Conservation (phyloP, 2,329 filamentous ascomycete genomes). For the Epichloe brachyelytri region DNA sequence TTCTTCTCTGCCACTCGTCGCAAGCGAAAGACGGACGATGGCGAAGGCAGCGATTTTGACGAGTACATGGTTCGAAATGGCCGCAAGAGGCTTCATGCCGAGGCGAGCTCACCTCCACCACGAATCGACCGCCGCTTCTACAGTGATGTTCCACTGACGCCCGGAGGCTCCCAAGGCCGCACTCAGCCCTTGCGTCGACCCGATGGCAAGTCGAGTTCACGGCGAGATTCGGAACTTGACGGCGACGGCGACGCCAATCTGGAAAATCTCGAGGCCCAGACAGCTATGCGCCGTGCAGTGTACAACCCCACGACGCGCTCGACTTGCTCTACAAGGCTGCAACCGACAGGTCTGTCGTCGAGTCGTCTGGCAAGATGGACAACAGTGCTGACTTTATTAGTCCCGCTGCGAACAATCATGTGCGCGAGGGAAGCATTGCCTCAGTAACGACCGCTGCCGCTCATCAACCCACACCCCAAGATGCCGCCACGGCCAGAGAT, state of each 20-base stretch:
- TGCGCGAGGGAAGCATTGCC: slow-evolving; percentile 18
- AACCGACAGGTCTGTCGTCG: slow-evolving; percentile 41
- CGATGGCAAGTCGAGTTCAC: slow-evolving; percentile 19
- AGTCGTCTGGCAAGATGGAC: slow-evolving; percentile 7
- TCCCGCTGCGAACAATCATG: slow-evolving; percentile 14
- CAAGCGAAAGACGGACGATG: slow-evolving; percentile 69
- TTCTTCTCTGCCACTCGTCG: slow-evolving; percentile 90
- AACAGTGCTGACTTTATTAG: slow-evolving; percentile 9
- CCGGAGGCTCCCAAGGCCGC: slow-evolving; percentile 52
- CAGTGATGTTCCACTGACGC: slow-evolving; percentile 46
- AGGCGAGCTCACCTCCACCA: slow-evolving; percentile 28
- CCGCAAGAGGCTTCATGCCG: slow-evolving; percentile 49
- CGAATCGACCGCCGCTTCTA: slow-evolving; percentile 31
- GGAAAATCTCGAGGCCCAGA: slow-evolving; percentile 52
- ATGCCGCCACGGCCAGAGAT: not conserved
- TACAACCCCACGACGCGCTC: slow-evolving; percentile 84
- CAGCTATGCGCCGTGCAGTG: slow-evolving; percentile 57
- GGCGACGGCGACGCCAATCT: slow-evolving; percentile 48
- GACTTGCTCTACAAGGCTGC: slow-evolving; percentile 85
- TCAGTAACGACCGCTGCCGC: slow-evolving; percentile 12
- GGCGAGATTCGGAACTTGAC: slow-evolving; percentile 23
- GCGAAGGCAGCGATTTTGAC: slow-evolving; percentile 36
- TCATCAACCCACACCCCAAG: slow-evolving; percentile 8
- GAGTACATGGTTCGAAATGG: slow-evolving; percentile 64
- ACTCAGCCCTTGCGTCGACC: slow-evolving; percentile 55